phyloP scores from a whole-genome alignment of 352 stramenopile genomes.

The Pythium biforme region DNA sequence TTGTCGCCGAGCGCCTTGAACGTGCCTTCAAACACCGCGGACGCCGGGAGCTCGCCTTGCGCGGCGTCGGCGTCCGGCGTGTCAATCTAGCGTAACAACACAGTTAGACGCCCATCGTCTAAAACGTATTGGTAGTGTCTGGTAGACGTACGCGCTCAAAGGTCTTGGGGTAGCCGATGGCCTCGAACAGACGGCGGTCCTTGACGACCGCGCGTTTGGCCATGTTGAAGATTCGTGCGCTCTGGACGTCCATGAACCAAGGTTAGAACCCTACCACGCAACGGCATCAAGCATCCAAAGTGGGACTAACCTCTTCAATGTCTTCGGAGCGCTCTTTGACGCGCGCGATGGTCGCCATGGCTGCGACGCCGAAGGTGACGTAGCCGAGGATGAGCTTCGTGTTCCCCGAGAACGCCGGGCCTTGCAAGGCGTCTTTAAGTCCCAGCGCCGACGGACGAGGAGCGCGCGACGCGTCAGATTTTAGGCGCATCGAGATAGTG shows the following conservation, averaged over 20 bases:
- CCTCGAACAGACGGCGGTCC: slow-evolving; percentile 68
- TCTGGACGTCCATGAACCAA: slow-evolving; percentile 27
- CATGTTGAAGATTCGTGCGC: slow-evolving; percentile 69
- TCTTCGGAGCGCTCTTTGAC: slow-evolving; percentile 55
- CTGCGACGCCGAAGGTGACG: slow-evolving; percentile 48
- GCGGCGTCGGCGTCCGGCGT: slow-evolving; percentile 3
- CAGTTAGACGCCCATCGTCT: too few species aligned
- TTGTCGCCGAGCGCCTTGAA: slow-evolving; percentile 63
- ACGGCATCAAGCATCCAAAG: neutral
- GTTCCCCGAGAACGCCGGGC: slow-evolving; percentile 37
- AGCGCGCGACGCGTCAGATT: neutral
- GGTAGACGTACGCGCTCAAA: slow-evolving; percentile 42
- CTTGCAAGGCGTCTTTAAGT: slow-evolving; percentile 38
- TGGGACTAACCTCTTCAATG: slow-evolving; percentile 42
- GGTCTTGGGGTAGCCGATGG: slow-evolving; percentile 69
- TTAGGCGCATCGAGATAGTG: neutral
- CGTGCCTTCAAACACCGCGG: slow-evolving; percentile 30
- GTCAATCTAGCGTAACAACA: slow-evolving; percentile 1
- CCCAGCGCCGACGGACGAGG: slow-evolving; percentile 31
- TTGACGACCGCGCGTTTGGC: slow-evolving; percentile 75
- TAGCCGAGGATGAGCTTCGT: slow-evolving; percentile 61
- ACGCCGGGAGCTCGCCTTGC: slow-evolving; percentile 1
- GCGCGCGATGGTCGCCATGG: slow-evolving; percentile 55
- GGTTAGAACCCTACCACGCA: too few species aligned
- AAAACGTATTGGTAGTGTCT: neutral